Evolutionary conservation across 805 yeast species (phyloP).

Genomic region (Lipomyces yamadae): DNA sequence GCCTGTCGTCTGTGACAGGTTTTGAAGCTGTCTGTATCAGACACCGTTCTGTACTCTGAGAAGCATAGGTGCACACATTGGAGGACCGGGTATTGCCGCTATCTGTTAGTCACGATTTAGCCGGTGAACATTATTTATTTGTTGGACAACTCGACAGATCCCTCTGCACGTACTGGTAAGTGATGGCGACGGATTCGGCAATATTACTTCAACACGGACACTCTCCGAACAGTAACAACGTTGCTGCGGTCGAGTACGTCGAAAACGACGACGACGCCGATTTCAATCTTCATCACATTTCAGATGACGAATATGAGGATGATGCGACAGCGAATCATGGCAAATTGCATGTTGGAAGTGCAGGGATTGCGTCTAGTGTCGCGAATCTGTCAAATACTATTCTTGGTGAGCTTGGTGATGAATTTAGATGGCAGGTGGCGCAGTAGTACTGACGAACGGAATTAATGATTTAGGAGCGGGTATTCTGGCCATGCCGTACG

Average conservation of each 20-base stretch:
- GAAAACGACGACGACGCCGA: constrained; percentile 36
- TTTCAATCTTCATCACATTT: constrained; percentile 11
- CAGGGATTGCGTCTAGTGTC: constrained; percentile 31
- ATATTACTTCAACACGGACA: not conserved
- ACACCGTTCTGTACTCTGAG: no score
- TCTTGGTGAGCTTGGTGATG: constrained; percentile 28
- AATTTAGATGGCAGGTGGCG: not conserved
- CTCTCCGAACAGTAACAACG: not conserved
- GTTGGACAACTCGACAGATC: not conserved
- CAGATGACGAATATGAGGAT: constrained; percentile 19
- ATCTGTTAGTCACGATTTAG: not conserved
- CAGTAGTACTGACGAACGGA: not conserved
- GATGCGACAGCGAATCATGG: constrained; percentile 6
- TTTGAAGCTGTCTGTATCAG: no score
- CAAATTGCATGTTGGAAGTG: constrained; percentile 22
- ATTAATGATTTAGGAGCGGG: constrained; percentile 65
- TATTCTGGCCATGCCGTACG: constrained; percentile 73
- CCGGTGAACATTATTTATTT: not conserved
- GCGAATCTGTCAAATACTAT: constrained; percentile 70
- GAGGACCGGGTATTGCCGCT: no score
- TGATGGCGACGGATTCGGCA: not conserved
- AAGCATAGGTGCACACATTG: no score
- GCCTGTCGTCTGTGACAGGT: no score
- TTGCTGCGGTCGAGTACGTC: constrained; percentile 29
- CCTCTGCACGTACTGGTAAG: not conserved